phyloP scores from a whole-genome alignment of 2,329 filamentous ascomycete genomes.

The Penicillium janthinellum region DNA sequence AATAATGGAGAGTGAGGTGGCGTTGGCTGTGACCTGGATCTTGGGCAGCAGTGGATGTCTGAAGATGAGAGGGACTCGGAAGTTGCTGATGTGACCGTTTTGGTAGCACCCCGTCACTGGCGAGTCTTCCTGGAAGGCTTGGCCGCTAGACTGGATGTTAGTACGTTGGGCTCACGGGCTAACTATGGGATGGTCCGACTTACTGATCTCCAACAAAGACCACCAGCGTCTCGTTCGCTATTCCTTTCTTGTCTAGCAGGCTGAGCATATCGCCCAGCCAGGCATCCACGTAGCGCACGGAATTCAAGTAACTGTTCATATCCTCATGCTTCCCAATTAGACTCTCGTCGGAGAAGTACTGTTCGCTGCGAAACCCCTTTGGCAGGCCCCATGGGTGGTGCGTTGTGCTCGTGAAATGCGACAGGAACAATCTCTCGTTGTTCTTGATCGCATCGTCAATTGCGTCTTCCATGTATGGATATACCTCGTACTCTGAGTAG shows the following conservation, averaged over 20 bases:
- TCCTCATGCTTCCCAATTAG: conserved; percentile 33
- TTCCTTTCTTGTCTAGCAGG: conserved; percentile 46
- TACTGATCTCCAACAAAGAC: conserved; percentile 48
- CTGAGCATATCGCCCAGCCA: conserved; percentile 45
- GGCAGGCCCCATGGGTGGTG: conserved; percentile 49
- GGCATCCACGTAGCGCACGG: conserved; percentile 43
- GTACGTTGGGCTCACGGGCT: neutral
- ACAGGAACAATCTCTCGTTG: conserved; percentile 32
- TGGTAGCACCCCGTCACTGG: conserved; percentile 44
- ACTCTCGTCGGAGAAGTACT: conserved; percentile 28
- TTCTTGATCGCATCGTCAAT: conserved; percentile 30
- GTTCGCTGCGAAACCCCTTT: conserved; percentile 27
- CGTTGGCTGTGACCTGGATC: conserved; percentile 44
- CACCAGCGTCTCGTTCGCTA: conserved; percentile 50
- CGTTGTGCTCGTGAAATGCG: conserved; percentile 37
- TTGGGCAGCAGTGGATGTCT: conserved; percentile 48
- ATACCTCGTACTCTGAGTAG: conserved; percentile 26
- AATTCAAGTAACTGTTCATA: conserved; percentile 47
- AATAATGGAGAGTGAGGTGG: conserved; percentile 47
- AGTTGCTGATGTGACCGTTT: conserved; percentile 49
- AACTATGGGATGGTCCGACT: neutral
- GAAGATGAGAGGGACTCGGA: conserved; percentile 49
- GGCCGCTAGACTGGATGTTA: conserved; percentile 32
- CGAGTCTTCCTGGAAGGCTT: conserved; percentile 47
- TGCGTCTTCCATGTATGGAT: conserved; percentile 32